Evolutionary conservation across 768 basidiomycete genomes (phyloP).

Genomic region (Mycena rebaudengoi): DNA sequence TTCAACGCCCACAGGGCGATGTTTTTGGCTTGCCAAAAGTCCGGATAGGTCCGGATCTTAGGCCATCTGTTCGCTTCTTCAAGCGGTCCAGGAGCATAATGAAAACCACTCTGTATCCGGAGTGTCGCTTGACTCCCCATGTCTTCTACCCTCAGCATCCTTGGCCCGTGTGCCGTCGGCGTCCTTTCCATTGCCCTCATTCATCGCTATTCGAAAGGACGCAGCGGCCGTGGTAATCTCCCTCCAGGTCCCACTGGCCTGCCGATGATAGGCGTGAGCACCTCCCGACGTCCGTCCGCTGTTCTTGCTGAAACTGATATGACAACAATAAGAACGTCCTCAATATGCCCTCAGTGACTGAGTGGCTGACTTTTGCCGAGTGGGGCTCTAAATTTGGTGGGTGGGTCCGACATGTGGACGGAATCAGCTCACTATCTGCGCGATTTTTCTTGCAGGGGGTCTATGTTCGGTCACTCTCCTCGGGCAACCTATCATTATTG

Average conservation of each 20-base stretch:
- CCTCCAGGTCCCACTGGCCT: constrained; percentile 53
- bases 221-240: constrained; percentile 32
- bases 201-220: constrained; percentile 28
- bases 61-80: too few species aligned
- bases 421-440: neutral
- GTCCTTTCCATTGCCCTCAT: constrained; percentile 30
- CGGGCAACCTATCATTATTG: constrained; percentile 56
- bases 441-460: constrained; percentile 37
- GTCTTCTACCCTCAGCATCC: constrained; percentile 7
- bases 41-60: too few species aligned
- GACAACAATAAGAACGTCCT: constrained; percentile 57
- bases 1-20: too few species aligned
- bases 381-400: constrained; percentile 63
- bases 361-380: constrained; percentile 59
- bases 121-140: neutral
- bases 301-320: neutral
- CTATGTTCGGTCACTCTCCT: constrained; percentile 50
- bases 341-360: constrained; percentile 52
- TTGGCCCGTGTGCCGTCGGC: constrained; percentile 23
- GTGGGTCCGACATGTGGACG: constrained; percentile 17
- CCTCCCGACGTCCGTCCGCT: neutral
- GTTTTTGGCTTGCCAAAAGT: too few species aligned
- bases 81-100: too few species aligned
- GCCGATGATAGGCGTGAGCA: constrained; percentile 51
- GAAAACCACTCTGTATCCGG: too few species aligned